These are phyloP conservation scores for Malassezia dermatis DNA, from an alignment of 1,284 basidiomycete genomes.

Conservation along the genomic window DNA sequence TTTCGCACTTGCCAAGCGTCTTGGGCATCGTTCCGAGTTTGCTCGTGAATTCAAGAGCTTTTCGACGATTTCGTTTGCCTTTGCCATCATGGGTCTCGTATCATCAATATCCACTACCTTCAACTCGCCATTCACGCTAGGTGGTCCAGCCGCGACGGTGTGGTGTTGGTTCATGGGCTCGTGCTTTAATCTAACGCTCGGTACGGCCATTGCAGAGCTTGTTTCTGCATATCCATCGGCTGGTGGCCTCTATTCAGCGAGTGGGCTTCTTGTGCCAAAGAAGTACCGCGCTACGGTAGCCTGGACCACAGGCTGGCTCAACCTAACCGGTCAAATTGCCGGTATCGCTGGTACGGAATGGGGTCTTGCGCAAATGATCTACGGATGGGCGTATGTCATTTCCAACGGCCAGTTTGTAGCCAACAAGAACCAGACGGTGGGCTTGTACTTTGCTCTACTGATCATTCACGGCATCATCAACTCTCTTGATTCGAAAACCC, in stretches of 20 bases:
- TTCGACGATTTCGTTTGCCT: slow-evolving; percentile 44
- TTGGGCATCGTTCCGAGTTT: slow-evolving; percentile 45
- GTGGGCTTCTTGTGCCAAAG: slow-evolving; percentile 39
- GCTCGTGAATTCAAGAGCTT: slow-evolving; percentile 45
- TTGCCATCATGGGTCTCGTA: slow-evolving; percentile 46
- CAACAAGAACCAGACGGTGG: slow-evolving; percentile 21
- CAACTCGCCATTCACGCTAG: slow-evolving; percentile 38
- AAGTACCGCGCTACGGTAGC: slow-evolving; percentile 53
- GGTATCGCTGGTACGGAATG: slow-evolving; percentile 79
- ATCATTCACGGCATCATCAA: slow-evolving; percentile 53
- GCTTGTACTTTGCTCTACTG: slow-evolving; percentile 38
- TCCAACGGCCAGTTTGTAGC: slow-evolving; percentile 30
- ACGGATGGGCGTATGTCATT: slow-evolving; percentile 55
- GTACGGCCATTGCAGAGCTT: slow-evolving; percentile 44
- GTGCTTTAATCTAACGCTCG: slow-evolving; percentile 42
- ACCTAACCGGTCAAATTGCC: slow-evolving; percentile 74
- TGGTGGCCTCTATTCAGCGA: slow-evolving; percentile 60
- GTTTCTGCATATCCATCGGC: slow-evolving; percentile 66
- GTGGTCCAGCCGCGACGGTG: slow-evolving; percentile 38
- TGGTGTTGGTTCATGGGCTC: slow-evolving; percentile 46
- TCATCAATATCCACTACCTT: slow-evolving; percentile 46
- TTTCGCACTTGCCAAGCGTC: slow-evolving; percentile 30
- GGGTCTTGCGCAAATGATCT: slow-evolving; percentile 78
- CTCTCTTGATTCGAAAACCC: slow-evolving; percentile 66
- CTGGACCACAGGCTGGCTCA: slow-evolving; percentile 60